Evolutionary conservation across 2,329 filamentous ascomycete genomes (phyloP).

Genomic region (Fusarium sacchari): DNA sequence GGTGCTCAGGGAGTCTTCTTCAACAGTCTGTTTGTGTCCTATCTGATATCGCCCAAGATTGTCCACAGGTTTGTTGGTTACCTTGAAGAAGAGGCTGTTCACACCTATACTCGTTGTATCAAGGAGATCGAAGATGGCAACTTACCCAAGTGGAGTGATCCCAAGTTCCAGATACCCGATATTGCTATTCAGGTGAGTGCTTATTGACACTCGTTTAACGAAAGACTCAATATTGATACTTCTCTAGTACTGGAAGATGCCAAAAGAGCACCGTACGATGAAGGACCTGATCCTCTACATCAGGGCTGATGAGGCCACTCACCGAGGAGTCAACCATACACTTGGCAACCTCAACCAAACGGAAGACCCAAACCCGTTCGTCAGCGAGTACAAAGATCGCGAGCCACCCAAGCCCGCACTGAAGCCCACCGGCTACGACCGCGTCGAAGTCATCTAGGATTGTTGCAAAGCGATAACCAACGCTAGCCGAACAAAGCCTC

Average conservation of each 20-base stretch:
- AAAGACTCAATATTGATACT: constrained; percentile 2
- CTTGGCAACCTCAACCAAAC: constrained; percentile 87
- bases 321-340: constrained; percentile 96
- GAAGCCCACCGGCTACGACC: constrained; percentile 81
- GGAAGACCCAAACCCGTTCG: constrained; percentile 91
- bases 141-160: constrained; percentile 80
- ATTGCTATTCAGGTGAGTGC: constrained; percentile 74
- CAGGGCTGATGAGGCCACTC: constrained; percentile 87
- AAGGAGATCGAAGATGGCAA: constrained; percentile 86
- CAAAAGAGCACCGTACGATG: constrained; percentile 84
- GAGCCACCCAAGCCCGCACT: constrained; percentile 72
- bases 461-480: not conserved
- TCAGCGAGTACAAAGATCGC: constrained; percentile 80
- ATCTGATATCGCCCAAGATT: constrained; percentile 85
- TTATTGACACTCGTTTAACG: not conserved
- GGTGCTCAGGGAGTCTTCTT: constrained; percentile 96
- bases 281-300: constrained; percentile 88
- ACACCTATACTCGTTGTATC: constrained; percentile 93
- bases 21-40: constrained; percentile 90
- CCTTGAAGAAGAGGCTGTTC: constrained; percentile 94
- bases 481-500: not conserved
- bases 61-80: constrained; percentile 97
- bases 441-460: constrained; percentile 76
- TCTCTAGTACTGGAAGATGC: constrained; percentile 87
- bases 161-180: constrained; percentile 79